phyloP scores from a whole-genome alignment of 2,329 filamentous ascomycete genomes.

The Neoarthrinium moseri region DNA sequence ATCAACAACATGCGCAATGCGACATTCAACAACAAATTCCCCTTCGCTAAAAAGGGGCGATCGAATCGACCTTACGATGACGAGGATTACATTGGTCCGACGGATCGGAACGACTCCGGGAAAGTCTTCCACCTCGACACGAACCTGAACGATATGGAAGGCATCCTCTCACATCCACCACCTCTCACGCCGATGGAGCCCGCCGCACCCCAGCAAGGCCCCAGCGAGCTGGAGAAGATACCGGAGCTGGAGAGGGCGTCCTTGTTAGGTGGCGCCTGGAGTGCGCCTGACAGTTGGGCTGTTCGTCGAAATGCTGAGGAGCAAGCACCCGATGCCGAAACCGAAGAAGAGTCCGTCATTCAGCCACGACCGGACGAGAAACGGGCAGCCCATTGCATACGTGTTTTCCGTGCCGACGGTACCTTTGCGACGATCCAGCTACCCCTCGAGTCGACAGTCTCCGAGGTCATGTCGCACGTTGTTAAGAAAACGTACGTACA shows the following conservation, averaged over 20 bases:
- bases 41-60: conserved; percentile 58
- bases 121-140: conserved; percentile 79
- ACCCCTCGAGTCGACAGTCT: conserved; percentile 77
- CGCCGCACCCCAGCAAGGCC: conserved; percentile 35
- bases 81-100: conserved; percentile 60
- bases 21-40: conserved; percentile 63
- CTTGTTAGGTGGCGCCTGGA: conserved; percentile 63
- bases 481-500: conserved; percentile 93
- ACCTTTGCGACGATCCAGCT: conserved; percentile 93
- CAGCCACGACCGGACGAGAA: conserved; percentile 73
- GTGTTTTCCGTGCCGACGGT: conserved; percentile 89
- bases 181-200: conserved; percentile 71
- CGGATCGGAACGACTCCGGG: conserved; percentile 57
- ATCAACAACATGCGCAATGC: conserved; percentile 36
- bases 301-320: conserved; percentile 75
- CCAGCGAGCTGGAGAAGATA: conserved; percentile 20
- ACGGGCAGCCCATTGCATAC: conserved; percentile 80
- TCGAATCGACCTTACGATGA: conserved; percentile 48
- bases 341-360: conserved; percentile 67
- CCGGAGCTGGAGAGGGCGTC: conserved; percentile 30
- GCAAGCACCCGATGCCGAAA: conserved; percentile 52
- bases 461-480: conserved; percentile 84
- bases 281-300: conserved; percentile 95
- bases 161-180: conserved; percentile 73
- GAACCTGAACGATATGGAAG: conserved; percentile 86